phyloP scores from a whole-genome alignment of 306 rosid genomes.

The Argentina anserina region DNA sequence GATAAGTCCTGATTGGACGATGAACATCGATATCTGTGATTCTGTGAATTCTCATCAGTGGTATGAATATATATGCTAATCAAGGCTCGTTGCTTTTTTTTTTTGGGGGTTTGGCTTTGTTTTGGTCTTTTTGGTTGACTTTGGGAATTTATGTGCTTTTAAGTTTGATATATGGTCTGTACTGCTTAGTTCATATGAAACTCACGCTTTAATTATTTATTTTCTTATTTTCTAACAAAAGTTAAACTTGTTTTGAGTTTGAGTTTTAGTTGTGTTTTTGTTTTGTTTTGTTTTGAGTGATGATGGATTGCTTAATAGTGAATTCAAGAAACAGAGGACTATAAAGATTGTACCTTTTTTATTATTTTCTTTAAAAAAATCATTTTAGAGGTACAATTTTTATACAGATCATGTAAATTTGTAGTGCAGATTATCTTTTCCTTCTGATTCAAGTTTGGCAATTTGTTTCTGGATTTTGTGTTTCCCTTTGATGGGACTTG shows the following conservation, averaged over 20 bases:
- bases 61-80: constrained; percentile 43
- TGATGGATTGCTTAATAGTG: not conserved
- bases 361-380: not conserved
- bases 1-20: constrained; percentile 97
- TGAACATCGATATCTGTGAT: constrained; percentile 97
- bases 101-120: not conserved
- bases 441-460: not conserved
- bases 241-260: not conserved
- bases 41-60: constrained; percentile 90
- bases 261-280: not conserved
- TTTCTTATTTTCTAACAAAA: not conserved
- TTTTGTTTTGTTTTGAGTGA: not conserved
- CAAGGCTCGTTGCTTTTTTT: constrained; percentile 25
- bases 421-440: not conserved
- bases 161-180: not conserved
- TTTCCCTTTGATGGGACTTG: not conserved
- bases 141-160: constrained; percentile 10
- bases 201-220: not conserved
- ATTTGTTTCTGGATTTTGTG: not conserved
- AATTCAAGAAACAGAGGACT: not conserved
- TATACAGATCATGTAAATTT: not conserved
- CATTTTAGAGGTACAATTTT: not conserved
- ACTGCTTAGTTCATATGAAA: not conserved
- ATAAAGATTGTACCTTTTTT: not conserved
- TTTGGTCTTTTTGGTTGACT: constrained; percentile 27